Evolutionary conservation across 1,284 basidiomycete genomes (phyloP).

Genomic region (Pholiota adiposa): DNA sequence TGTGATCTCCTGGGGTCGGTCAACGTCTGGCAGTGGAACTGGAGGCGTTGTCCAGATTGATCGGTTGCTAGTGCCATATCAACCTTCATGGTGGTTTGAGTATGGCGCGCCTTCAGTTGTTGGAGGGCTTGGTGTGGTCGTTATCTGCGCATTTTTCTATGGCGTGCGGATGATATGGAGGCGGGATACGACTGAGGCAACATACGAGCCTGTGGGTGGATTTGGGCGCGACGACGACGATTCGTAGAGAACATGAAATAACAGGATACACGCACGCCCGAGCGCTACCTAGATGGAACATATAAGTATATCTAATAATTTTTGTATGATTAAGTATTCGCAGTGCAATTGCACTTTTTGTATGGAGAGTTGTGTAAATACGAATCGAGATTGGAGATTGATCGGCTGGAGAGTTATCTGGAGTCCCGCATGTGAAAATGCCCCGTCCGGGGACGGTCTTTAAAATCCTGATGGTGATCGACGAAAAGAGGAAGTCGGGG

Average conservation of each 20-base stretch:
- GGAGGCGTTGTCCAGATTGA: slow-evolving; percentile 94
- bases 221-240: slow-evolving; percentile 66
- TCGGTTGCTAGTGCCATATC: slow-evolving; percentile 82
- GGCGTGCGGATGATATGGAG: slow-evolving; percentile 67
- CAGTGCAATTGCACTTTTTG: background rate
- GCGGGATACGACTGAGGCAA: slow-evolving; percentile 76
- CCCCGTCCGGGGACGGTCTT: slow-evolving; percentile 5
- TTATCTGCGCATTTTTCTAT: slow-evolving; percentile 76
- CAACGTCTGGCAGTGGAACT: slow-evolving; percentile 66
- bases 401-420: slow-evolving; percentile 21
- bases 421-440: slow-evolving; percentile 22
- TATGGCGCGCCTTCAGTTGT: slow-evolving; percentile 69
- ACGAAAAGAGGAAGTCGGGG: slow-evolving; percentile 10
- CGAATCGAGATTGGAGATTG: slow-evolving; percentile 23
- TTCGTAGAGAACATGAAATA: slow-evolving; percentile 18
- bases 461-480: slow-evolving; percentile 5
- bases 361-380: slow-evolving; percentile 16
- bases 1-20: slow-evolving; percentile 82
- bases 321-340: slow-evolving; percentile 17
- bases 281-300: slow-evolving; percentile 6
- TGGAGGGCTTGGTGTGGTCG: slow-evolving; percentile 55
- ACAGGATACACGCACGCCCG: background rate
- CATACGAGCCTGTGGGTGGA: slow-evolving; percentile 83
- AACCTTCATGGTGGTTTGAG: slow-evolving; percentile 80
- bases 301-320: slow-evolving; percentile 16